phyloP scores from a whole-genome alignment of 306 rosid genomes.

The Hylodesmum podocarpum region DNA sequence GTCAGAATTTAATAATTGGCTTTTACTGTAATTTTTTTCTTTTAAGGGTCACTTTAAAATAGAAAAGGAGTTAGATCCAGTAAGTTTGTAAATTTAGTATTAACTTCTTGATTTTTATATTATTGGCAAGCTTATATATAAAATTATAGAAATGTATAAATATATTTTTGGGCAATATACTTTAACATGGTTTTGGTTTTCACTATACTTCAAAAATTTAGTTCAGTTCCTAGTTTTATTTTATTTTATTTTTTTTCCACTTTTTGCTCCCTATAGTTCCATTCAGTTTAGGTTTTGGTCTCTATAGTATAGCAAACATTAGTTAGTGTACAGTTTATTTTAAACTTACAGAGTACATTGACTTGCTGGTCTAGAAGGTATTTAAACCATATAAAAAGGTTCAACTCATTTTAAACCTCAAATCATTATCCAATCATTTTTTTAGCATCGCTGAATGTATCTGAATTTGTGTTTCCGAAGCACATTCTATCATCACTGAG shows the following conservation, averaged over 20 bases:
- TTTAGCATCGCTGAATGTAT: neutral
- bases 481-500: neutral
- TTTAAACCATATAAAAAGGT: too few species aligned
- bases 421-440: neutral
- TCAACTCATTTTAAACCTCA: neutral
- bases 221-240: neutral
- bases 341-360: neutral
- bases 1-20: neutral
- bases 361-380: neutral
- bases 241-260: neutral
- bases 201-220: neutral
- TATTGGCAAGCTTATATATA: neutral
- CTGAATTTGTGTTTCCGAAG: conserved; percentile 10
- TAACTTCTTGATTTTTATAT: neutral
- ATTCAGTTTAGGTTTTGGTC: neutral
- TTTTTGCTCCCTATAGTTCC: neutral
- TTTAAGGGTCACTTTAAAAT: neutral
- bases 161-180: neutral
- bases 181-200: neutral
- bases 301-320: neutral
- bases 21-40: neutral
- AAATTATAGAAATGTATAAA: neutral
- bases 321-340: neutral
- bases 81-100: neutral
- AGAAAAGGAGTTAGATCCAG: neutral